Evolutionary conservation across 768 basidiomycete species (phyloP).

Genomic region (Cystobasidiopsis lactophilus): DNA sequence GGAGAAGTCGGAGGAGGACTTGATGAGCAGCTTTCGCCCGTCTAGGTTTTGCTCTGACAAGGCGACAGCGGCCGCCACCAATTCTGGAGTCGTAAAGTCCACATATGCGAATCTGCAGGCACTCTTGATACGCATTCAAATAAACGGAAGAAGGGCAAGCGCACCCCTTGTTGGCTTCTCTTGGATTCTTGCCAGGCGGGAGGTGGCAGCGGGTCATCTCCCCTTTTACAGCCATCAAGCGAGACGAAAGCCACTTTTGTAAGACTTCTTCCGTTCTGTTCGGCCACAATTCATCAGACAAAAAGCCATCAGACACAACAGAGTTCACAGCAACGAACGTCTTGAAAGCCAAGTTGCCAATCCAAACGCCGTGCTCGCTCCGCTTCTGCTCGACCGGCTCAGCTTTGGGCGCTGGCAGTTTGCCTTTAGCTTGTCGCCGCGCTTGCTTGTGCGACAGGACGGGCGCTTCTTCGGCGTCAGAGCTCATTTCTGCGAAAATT

Average conservation of each 20-base stretch:
- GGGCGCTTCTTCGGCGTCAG: conserved; percentile 10
- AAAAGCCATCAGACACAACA: conserved; percentile 7
- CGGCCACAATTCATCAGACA: conserved; percentile 11
- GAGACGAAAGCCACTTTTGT: conserved; percentile 37
- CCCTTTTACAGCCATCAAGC: conserved; percentile 23
- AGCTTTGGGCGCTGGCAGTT: conserved; percentile 7
- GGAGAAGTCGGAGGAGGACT: conserved; percentile 43
- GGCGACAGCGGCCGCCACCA: conserved; percentile 49
- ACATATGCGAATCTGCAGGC: conserved; percentile 72
- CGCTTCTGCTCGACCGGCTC: conserved; percentile 28
- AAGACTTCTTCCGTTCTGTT: conserved; percentile 22
- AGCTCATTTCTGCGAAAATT: no score
- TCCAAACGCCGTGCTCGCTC: conserved; percentile 73
- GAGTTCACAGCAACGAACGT: conserved; percentile 37
- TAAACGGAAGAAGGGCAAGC: conserved; percentile 20
- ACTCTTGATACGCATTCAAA: background rate
- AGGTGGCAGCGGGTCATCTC: conserved; percentile 63
- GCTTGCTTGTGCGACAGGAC: conserved; percentile 18
- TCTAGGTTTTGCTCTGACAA: conserved; percentile 61
- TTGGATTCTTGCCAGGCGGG: conserved; percentile 36
- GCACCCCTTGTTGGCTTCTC: conserved; percentile 52
- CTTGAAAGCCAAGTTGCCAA: conserved; percentile 80
- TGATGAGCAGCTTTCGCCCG: conserved; percentile 74
- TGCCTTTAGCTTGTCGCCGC: conserved; percentile 14
- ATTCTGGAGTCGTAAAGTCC: conserved; percentile 62